These are phyloP conservation scores for Komagataella pastoris DNA, from an alignment of 805 yeast genomes.

Conservation along the genomic window DNA sequence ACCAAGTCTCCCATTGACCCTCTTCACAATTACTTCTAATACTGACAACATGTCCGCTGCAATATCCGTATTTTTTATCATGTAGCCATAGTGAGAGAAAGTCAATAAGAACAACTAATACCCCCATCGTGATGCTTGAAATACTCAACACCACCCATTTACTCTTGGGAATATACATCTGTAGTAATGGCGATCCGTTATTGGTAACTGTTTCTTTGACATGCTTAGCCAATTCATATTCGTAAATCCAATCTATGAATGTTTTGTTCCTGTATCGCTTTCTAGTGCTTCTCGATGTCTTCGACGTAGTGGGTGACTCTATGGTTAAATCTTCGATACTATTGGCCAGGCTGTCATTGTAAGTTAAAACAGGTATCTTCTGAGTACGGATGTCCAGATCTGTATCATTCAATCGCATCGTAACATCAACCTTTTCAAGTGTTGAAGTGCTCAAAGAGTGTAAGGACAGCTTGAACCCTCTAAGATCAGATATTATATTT, in stretches of 20 bases:
- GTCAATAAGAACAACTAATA: slow-evolving; percentile 34
- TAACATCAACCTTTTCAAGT: neutral
- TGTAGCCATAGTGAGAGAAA: slow-evolving; percentile 34
- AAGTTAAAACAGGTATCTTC: neutral
- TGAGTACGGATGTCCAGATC: neutral
- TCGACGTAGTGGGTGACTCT: neutral
- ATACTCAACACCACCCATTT: slow-evolving; percentile 36
- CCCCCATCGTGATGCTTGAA: slow-evolving; percentile 33
- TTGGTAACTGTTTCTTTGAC: slow-evolving; percentile 2
- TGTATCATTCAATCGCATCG: neutral
- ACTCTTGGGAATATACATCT: slow-evolving; percentile 11
- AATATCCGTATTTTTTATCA: slow-evolving; percentile 39
- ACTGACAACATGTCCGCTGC: slow-evolving; percentile 18
- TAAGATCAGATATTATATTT: neutral
- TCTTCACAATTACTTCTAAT: slow-evolving; percentile 18
- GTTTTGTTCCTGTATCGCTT: slow-evolving; percentile 7
- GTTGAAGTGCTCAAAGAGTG: neutral
- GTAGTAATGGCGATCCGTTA: slow-evolving; percentile 5
- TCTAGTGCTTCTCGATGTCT: slow-evolving; percentile 1
- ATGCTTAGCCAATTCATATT: slow-evolving; percentile 13
- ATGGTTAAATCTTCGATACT: neutral
- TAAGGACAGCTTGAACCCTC: neutral
- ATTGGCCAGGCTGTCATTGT: neutral
- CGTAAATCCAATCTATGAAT: slow-evolving; percentile 21
- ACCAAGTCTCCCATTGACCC: slow-evolving; percentile 16